Evolutionary conservation across 257 asterid species (phyloP).

Genomic region (Perilla frutescens): DNA sequence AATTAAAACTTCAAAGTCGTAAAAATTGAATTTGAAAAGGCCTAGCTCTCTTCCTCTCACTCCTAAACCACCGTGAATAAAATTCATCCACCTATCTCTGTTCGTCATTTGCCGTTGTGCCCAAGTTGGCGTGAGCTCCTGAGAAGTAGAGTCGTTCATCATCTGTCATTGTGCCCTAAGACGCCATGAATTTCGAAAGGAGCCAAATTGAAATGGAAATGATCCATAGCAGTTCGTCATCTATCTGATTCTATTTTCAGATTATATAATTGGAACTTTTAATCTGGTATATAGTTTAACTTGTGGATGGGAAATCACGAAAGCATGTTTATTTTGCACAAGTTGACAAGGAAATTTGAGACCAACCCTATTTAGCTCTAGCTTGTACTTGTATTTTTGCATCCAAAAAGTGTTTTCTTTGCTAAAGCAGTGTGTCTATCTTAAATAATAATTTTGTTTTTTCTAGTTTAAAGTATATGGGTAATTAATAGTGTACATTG

Average conservation of each 20-base stretch:
- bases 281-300: slow-evolving; percentile 75
- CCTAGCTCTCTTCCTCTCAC: too few relatives aligned
- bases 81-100: too few relatives aligned
- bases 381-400: neutral
- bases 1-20: too few relatives aligned
- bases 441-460: neutral
- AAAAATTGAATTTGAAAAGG: too few relatives aligned
- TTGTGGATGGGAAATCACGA: slow-evolving; percentile 78
- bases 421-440: neutral
- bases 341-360: neutral
- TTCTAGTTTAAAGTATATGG: neutral
- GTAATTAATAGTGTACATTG: neutral
- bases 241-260: slow-evolving; percentile 41
- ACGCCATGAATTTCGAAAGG: too few relatives aligned
- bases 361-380: neutral
- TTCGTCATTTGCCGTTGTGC: too few relatives aligned
- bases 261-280: slow-evolving; percentile 83
- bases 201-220: too few relatives aligned
- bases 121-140: too few relatives aligned
- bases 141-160: too few relatives aligned
- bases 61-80: too few relatives aligned
- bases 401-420: neutral
- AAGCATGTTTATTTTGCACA: slow-evolving; percentile 57
- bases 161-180: too few relatives aligned
- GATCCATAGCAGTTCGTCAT: too few relatives aligned